phyloP scores from a whole-genome alignment of 1,284 basidiomycete genomes.

The Austroboletus niveus region DNA sequence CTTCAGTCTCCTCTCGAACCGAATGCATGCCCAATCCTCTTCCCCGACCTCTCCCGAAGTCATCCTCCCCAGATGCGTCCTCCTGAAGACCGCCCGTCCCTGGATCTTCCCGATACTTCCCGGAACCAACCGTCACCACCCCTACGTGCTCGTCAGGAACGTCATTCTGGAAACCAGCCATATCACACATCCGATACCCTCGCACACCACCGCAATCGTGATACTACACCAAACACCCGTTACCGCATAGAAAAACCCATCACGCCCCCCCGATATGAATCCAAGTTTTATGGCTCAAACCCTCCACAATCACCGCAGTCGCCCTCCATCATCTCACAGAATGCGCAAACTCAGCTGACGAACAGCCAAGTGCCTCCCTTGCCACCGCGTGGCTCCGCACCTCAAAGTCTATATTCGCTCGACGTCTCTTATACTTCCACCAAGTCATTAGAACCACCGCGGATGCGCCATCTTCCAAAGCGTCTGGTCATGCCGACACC shows the following conservation, averaged over 20 bases:
- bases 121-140: conserved; percentile 6
- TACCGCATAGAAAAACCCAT: conserved; percentile 11
- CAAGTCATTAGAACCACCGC: conserved; percentile 25
- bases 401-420: conserved; percentile 11
- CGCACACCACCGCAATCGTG: conserved; percentile 7
- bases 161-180: conserved; percentile 6
- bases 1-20: conserved; percentile 2
- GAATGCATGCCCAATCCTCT: conserved; percentile 2
- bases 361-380: background rate
- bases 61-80: conserved; percentile 7
- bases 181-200: conserved; percentile 4
- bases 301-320: conserved; percentile 10
- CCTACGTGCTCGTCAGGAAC: conserved; percentile 12
- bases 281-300: conserved; percentile 5
- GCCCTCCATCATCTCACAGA: background rate
- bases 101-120: background rate
- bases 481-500: conserved; percentile 67
- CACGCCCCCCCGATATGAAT: conserved; percentile 26
- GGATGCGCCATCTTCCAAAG: conserved; percentile 51
- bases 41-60: conserved; percentile 9
- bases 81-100: background rate
- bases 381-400: conserved; percentile 1
- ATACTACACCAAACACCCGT: conserved; percentile 13
- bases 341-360: no score
- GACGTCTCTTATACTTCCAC: conserved; percentile 9